Evolutionary conservation across 2,329 filamentous ascomycete species (phyloP).

Genomic region (Fusarium liriodendri): DNA sequence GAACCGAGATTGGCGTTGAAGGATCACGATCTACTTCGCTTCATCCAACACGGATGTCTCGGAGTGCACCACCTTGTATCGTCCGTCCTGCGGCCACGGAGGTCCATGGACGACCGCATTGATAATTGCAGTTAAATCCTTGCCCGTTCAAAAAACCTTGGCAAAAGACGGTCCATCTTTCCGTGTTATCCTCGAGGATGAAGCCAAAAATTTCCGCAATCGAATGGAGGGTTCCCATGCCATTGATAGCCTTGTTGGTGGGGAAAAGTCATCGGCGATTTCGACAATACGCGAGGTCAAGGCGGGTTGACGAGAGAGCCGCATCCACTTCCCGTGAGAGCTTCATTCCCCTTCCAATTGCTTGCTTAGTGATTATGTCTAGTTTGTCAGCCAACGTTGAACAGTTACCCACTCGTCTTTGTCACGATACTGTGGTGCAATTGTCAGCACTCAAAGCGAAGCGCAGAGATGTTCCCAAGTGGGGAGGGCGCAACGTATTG

Average conservation of each 20-base stretch:
- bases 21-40: neutral
- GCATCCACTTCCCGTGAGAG: neutral
- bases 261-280: neutral
- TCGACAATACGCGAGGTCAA: neutral
- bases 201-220: neutral
- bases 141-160: neutral
- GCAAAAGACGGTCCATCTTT: neutral
- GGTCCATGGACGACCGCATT: slow-evolving; percentile 1
- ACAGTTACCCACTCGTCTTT: neutral
- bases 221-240: neutral
- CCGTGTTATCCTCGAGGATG: neutral
- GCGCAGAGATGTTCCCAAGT: neutral
- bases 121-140: slow-evolving; percentile 1
- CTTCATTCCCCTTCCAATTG: neutral
- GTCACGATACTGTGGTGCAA: neutral
- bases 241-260: neutral
- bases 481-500: neutral
- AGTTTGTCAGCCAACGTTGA: neutral
- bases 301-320: neutral
- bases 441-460: neutral
- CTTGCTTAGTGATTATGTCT: neutral
- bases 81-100: neutral
- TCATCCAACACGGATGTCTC: slow-evolving; percentile 14
- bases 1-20: neutral
- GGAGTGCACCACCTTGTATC: neutral